Evolutionary conservation across 345 rosid genomes (phyloP).

Genomic region (Arabidopsis suecica): DNA sequence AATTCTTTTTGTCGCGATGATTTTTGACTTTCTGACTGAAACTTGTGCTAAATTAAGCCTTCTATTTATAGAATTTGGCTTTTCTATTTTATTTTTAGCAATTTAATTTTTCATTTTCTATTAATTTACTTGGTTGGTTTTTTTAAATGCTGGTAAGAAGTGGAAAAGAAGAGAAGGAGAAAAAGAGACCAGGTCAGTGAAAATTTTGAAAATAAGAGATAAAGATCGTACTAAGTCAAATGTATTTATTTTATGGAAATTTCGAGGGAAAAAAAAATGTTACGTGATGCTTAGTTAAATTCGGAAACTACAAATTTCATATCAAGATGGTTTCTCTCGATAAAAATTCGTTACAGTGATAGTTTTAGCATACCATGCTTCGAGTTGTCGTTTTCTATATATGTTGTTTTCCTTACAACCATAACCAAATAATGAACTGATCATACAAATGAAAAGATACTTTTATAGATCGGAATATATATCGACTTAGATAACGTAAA

Average conservation of each 20-base stretch:
- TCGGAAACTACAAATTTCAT: slow-evolving; percentile 27
- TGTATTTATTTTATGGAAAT: neutral
- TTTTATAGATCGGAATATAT: slow-evolving; percentile 7
- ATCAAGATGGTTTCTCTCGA: slow-evolving; percentile 37
- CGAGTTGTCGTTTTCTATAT: slow-evolving; percentile 23
- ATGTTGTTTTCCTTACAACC: slow-evolving; percentile 22
- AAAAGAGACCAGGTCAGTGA: neutral
- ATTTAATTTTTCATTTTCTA: slow-evolving; percentile 19
- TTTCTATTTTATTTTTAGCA: slow-evolving; percentile 37
- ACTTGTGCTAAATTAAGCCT: slow-evolving; percentile 37
- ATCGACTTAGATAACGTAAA: neutral
- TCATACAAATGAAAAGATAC: slow-evolving; percentile 4
- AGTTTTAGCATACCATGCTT: slow-evolving; percentile 12
- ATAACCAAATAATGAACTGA: neutral
- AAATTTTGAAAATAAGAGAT: neutral
- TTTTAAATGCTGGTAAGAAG: slow-evolving; percentile 12
- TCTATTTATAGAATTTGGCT: slow-evolving; percentile 33
- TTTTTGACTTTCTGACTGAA: slow-evolving; percentile 42
- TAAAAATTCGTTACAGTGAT: slow-evolving; percentile 30
- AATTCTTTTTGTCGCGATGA: slow-evolving; percentile 21
- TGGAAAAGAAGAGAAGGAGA: neutral
- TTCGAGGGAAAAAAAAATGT: neutral
- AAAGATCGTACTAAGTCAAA: neutral
- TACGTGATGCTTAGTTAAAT: slow-evolving; percentile 40
- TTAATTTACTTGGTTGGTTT: slow-evolving; percentile 22